Conservation (phyloP, 371 early-diverging fungal species). For the Choanephora cucurbitarum region DNA sequence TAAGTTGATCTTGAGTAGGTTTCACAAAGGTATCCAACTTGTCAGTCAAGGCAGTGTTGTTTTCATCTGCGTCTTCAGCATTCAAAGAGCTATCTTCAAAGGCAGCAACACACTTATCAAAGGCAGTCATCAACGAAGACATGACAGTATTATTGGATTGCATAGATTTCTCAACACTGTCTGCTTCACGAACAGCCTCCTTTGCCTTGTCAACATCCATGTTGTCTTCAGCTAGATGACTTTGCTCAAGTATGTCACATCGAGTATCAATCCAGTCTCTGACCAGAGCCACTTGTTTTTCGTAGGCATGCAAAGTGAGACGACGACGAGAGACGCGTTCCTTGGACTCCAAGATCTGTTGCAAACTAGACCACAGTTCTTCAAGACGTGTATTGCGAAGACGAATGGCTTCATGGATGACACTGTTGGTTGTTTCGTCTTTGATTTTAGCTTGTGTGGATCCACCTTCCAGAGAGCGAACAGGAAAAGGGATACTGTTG, state of each 20-base stretch:
- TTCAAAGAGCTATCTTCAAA: constrained; percentile 22
- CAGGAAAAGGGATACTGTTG: constrained; percentile 36
- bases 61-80: constrained; percentile 12
- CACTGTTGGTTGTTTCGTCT: constrained; percentile 42
- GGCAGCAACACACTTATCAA: constrained; percentile 27
- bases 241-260: constrained; percentile 16
- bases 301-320: constrained; percentile 30
- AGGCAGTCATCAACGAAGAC: constrained; percentile 18
- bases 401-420: constrained; percentile 38
- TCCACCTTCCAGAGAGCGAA: constrained; percentile 18
- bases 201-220: constrained; percentile 23
- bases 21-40: constrained; percentile 10
- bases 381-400: constrained; percentile 29
- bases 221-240: constrained; percentile 3
- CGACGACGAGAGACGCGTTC: constrained; percentile 42
- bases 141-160: constrained; percentile 25
- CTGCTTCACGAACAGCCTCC: constrained; percentile 29
- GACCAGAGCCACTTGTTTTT: constrained; percentile 30
- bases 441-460: constrained; percentile 27
- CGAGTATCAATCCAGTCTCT: constrained; percentile 39
- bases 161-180: constrained; percentile 36
- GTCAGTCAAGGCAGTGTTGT: constrained; percentile 3
- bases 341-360: constrained; percentile 37
- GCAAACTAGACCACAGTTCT: constrained; percentile 33
- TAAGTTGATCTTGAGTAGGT: constrained; percentile 23